Percentiles rank a stretch among this genome's conserved stretches.
phyloP scores from a whole-genome alignment of 108 stramenopile species.

The Halocafeteria seosinensis region DNA sequence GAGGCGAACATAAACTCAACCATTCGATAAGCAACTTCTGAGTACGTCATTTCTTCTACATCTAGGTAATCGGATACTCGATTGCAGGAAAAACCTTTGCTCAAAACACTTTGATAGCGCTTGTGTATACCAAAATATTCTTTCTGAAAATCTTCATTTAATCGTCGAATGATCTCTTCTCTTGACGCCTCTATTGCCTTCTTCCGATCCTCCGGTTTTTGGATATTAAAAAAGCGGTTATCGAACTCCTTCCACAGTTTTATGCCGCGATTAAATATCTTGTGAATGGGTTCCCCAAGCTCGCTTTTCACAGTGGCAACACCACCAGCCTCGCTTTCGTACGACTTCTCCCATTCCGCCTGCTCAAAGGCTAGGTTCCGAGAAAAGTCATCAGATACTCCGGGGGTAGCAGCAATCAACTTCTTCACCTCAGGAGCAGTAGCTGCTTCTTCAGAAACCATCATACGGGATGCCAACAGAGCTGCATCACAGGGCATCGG shows the following conservation, averaged over 20 bases:
- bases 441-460: slow-evolving; percentile 11
- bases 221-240: slow-evolving; percentile 1
- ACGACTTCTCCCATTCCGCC: slow-evolving; percentile 9
- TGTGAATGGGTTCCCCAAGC: slow-evolving; percentile 18
- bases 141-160: slow-evolving; percentile 14
- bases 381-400: slow-evolving; percentile 7
- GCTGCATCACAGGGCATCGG: slow-evolving; percentile 13
- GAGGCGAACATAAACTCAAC: neutral
- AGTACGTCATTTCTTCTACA: slow-evolving; percentile 16
- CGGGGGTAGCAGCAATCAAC: slow-evolving; percentile 9
- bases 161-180: slow-evolving; percentile 10
- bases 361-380: too few species aligned
- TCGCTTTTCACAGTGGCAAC: slow-evolving; percentile 10
- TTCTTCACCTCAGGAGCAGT: slow-evolving; percentile 17
- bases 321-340: slow-evolving; percentile 8
- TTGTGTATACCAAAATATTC: slow-evolving; percentile 9
- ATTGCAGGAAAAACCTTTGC: too few species aligned
- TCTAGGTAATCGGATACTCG: too few species aligned
- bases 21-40: slow-evolving; percentile 6
- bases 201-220: slow-evolving; percentile 3
- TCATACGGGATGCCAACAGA: slow-evolving; percentile 12
- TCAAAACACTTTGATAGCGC: neutral
- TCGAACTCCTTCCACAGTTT: slow-evolving; percentile 10
- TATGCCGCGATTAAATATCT: slow-evolving; percentile 10
- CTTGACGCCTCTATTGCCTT: neutral